Percentiles rank a stretch among this genome's conserved stretches.
Conservation (phyloP, 768 basidiomycete species). For the Rhodotorula paludigena region DNA sequence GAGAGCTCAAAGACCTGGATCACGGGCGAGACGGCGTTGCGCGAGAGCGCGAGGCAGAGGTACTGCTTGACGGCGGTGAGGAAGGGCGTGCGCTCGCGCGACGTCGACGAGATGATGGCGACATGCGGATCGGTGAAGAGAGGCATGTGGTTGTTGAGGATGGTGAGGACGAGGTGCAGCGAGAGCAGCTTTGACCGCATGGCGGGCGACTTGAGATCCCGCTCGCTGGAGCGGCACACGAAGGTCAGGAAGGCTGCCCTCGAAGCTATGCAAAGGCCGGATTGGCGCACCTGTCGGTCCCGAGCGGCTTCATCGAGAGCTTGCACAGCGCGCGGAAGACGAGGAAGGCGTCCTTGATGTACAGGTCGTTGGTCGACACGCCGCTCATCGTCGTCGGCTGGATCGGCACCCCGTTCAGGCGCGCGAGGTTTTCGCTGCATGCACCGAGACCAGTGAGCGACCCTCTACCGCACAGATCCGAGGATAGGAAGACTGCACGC, state of each 20-base stretch:
- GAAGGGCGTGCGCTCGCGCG: conserved; percentile 80
- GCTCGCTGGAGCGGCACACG: conserved; percentile 58
- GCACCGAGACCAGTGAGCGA: background rate
- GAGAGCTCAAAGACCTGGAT: conserved; percentile 96
- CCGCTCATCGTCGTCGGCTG: conserved; percentile 3
- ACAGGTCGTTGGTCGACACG: conserved; percentile 67
- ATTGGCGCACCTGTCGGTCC: conserved; percentile 67
- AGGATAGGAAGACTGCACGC: background rate
- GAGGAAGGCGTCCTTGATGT: conserved; percentile 94
- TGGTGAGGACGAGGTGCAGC: conserved; percentile 84
- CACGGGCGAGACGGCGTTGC: conserved; percentile 92
- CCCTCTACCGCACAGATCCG: rapidly evolving
- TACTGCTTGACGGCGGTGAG: conserved; percentile 93
- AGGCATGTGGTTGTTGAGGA: conserved; percentile 83
- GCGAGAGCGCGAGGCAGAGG: conserved; percentile 81
- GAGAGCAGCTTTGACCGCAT: conserved; percentile 96
- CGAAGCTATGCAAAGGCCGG: conserved; percentile 3
- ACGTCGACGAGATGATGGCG: conserved; percentile 86
- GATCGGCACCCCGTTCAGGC: conserved; percentile 16
- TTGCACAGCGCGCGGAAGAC: conserved; percentile 97
- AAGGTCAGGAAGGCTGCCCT: conserved; percentile 6
- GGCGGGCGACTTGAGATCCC: conserved; percentile 90
- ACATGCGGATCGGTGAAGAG: conserved; percentile 81
- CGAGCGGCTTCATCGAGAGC: conserved; percentile 93
- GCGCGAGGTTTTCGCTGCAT: conserved; percentile 26